phyloP scores from a whole-genome alignment of 2,329 filamentous ascomycete species.

The Neopestalotiopsis clavispora region DNA sequence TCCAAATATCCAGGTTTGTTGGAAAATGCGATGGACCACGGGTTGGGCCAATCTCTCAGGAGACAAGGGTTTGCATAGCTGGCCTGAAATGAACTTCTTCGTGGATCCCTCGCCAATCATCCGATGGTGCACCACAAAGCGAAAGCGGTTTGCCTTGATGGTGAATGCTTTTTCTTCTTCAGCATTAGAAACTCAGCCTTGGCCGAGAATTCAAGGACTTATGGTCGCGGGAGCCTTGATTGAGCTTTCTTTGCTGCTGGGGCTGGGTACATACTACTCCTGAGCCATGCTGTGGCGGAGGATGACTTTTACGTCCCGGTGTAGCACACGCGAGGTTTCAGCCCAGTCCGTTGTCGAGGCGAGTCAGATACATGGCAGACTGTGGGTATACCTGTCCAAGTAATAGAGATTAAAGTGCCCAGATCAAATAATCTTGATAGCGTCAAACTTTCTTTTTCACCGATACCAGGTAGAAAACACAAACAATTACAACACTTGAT shows the following conservation, averaged over 20 bases:
- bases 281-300: neutral
- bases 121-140: neutral
- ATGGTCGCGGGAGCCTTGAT: neutral
- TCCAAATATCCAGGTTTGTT: neutral
- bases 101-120: neutral
- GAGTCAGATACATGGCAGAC: neutral
- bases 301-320: neutral
- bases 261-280: neutral
- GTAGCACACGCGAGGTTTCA: neutral
- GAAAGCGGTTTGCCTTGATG: neutral
- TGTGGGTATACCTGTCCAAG: neutral
- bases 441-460: neutral
- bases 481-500: too few relatives aligned
- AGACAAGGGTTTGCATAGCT: neutral
- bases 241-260: neutral
- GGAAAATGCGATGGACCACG: neutral
- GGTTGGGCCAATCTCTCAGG: neutral
- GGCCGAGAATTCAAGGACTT: neutral
- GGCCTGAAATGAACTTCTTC: conserved; percentile 2
- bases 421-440: neutral
- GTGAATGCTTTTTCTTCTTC: neutral
- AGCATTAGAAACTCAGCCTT: neutral
- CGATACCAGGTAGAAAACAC: too few relatives aligned
- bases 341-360: neutral
- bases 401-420: neutral